phyloP scores from a whole-genome alignment of 176 grass and related monocot species.

The Carex myosuroides region DNA sequence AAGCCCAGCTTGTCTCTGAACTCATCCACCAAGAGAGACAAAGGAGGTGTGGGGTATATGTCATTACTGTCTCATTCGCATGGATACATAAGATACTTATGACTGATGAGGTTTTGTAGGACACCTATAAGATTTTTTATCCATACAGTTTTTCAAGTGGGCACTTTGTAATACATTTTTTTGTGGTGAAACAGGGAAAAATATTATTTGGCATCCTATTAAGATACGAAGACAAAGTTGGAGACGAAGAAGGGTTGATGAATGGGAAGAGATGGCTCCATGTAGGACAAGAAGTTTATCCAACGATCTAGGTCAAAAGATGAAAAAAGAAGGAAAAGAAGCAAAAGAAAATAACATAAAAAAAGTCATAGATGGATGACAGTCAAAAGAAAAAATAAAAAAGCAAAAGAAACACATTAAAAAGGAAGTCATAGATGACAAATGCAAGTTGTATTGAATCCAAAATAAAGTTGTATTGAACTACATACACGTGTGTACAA shows the following conservation, averaged over 20 bases:
- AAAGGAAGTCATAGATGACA: background rate
- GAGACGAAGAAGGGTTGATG: conserved; percentile 28
- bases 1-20: background rate
- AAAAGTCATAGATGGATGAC: background rate
- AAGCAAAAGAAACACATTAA: no score
- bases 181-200: conserved; percentile 44
- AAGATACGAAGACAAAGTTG: conserved; percentile 46
- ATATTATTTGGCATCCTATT: conserved; percentile 81
- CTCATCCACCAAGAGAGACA: background rate
- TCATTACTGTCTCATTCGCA: background rate
- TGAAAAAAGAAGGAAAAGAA: background rate
- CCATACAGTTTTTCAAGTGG: background rate
- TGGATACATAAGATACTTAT: background rate
- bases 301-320: background rate
- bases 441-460: background rate
- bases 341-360: background rate
- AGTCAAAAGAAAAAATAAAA: no score
- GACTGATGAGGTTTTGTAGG: background rate
- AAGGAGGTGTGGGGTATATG: background rate
- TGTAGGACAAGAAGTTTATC: conserved; percentile 58
- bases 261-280: conserved; percentile 56
- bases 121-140: background rate
- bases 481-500: background rate
- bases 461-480: background rate
- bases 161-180: background rate